These are phyloP conservation scores for Selenicereus undatus DNA, from an alignment of 148 eudicot genomes.

Conservation along the genomic window DNA sequence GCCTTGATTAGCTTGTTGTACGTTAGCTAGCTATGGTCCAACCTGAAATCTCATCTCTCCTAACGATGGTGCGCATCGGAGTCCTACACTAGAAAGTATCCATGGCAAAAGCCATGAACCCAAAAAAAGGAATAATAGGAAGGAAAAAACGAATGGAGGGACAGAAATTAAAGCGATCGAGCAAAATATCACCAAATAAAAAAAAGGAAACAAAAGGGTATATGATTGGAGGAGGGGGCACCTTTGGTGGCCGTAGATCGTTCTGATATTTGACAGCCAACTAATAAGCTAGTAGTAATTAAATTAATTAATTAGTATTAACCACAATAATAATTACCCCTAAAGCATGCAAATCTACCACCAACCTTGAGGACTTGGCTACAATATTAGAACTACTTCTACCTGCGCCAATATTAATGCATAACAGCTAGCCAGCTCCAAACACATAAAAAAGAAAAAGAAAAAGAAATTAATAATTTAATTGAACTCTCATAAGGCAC, in stretches of 20 bases:
- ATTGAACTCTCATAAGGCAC: slow-evolving; percentile 3
- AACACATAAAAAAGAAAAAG: not conserved
- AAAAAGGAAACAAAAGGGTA: not conserved
- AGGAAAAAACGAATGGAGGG: not conserved
- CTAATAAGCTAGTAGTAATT: not conserved
- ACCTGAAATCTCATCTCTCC: not conserved
- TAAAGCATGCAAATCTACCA: slow-evolving; percentile 1
- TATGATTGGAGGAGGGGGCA: not conserved
- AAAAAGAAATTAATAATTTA: not conserved
- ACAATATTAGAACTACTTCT: not conserved
- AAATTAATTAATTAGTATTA: no score
- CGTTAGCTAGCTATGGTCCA: not conserved
- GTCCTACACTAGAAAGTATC: not conserved
- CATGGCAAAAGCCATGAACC: not conserved
- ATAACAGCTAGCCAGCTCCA: not conserved
- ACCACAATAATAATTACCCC: not conserved
- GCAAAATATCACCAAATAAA: not conserved
- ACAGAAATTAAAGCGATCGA: not conserved
- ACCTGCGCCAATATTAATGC: not conserved
- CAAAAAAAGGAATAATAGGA: not conserved
- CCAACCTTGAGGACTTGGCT: not conserved
- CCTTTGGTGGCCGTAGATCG: not conserved
- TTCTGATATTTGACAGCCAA: slow-evolving; percentile 3
- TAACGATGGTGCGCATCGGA: not conserved
- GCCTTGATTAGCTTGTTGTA: not conserved